A percentile compares a stretch with the other conserved stretches of the same genome.
Conservation (phyloP, 148 eudicot species). For the Chenopodium album region DNA sequence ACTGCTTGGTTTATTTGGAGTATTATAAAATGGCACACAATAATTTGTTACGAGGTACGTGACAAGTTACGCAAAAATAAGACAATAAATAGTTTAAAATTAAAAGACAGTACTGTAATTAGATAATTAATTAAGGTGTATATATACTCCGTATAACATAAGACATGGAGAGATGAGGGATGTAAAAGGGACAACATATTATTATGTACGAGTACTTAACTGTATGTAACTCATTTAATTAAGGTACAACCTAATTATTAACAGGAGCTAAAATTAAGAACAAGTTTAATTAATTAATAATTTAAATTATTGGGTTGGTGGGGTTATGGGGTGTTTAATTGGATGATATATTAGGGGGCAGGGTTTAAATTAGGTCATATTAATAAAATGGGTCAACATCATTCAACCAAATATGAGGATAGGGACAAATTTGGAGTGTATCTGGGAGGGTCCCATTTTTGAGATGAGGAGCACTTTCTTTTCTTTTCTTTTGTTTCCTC, state of each 20-base stretch:
- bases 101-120: too few species aligned
- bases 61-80: too few species aligned
- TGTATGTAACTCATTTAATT: not conserved
- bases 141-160: too few species aligned
- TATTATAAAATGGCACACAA: not conserved
- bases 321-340: not conserved
- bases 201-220: too few species aligned
- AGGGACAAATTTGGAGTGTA: conserved; percentile 18
- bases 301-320: not conserved
- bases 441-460: conserved; percentile 8
- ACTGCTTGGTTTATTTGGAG: not conserved
- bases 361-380: not conserved
- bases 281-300: not conserved
- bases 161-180: too few species aligned
- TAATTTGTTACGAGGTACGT: not conserved
- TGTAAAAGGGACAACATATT: too few species aligned
- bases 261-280: not conserved
- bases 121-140: too few species aligned
- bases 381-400: conserved; percentile 5
- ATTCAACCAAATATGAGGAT: conserved; percentile 22
- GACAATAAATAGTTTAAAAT: too few species aligned
- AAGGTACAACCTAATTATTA: not conserved
- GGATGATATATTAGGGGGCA: not conserved
- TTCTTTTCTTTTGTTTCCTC: not conserved
- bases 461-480: not conserved